These are phyloP conservation scores for Pyrenophora graminea DNA, from an alignment of 2,329 filamentous ascomycete genomes.

Conservation along the genomic window DNA sequence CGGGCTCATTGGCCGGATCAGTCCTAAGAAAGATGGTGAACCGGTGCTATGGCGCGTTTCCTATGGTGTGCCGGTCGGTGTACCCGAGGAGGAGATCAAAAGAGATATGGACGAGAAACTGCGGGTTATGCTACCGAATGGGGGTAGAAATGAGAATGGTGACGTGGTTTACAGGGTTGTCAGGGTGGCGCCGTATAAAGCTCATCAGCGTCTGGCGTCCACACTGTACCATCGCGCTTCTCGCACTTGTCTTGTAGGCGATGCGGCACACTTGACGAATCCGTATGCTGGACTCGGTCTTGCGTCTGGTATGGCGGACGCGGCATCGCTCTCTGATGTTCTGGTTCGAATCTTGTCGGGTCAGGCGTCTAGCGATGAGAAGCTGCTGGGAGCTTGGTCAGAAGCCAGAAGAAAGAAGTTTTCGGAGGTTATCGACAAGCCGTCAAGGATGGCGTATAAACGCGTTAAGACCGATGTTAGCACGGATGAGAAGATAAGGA, in stretches of 20 bases:
- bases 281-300: conserved; percentile 46
- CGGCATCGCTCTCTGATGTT: conserved; percentile 34
- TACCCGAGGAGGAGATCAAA: conserved; percentile 39
- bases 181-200: conserved; percentile 47
- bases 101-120: conserved; percentile 34
- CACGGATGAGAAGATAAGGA: conserved; percentile 30
- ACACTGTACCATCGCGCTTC: conserved; percentile 25
- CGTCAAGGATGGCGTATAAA: conserved; percentile 34
- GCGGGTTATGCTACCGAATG: conserved; percentile 35
- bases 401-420: conserved; percentile 43
- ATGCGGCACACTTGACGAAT: conserved; percentile 49
- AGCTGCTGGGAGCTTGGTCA: conserved; percentile 43
- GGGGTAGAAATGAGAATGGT: conserved; percentile 21
- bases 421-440: conserved; percentile 41
- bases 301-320: conserved; percentile 43
- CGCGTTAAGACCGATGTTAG: conserved; percentile 33
- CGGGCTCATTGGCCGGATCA: conserved; percentile 45
- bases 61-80: conserved; percentile 44
- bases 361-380: conserved; percentile 21
- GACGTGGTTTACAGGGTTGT: conserved; percentile 37
- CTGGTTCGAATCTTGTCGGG: conserved; percentile 29
- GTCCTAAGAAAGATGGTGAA: conserved; percentile 14
- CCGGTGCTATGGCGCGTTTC: conserved; percentile 48
- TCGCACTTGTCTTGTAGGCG: conserved; percentile 44
- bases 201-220: conserved; percentile 46